A percentile compares a stretch with the other conserved stretches of the same genome.
Conservation (phyloP, 306 rosid genomes). For the Mucuna pruriens region DNA sequence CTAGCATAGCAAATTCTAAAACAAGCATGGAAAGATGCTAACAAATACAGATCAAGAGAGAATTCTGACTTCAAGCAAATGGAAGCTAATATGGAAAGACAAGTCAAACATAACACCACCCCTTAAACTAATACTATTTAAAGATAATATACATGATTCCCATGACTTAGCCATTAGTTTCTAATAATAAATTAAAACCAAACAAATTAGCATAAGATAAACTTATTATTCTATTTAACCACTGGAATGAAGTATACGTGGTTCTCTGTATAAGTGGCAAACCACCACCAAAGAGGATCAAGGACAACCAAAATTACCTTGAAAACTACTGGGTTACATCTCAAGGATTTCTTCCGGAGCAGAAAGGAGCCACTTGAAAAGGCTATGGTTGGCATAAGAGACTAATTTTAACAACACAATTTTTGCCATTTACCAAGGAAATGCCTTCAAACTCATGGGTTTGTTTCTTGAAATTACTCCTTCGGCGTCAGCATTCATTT, state of each 20-base stretch:
- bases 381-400: constrained; percentile 19
- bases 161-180: background rate
- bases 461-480: constrained; percentile 12
- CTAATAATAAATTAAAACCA: background rate
- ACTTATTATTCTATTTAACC: background rate
- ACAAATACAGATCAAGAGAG: background rate
- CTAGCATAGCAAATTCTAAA: background rate
- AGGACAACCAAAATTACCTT: constrained; percentile 16
- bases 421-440: constrained; percentile 16
- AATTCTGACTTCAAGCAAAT: background rate
- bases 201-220: background rate
- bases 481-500: background rate
- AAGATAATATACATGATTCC: background rate
- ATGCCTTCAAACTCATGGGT: background rate
- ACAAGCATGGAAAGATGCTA: background rate
- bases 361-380: constrained; percentile 14
- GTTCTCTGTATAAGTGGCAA: background rate
- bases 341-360: constrained; percentile 25
- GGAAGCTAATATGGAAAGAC: background rate
- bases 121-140: background rate
- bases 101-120: background rate
- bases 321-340: constrained; percentile 9
- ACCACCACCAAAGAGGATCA: constrained; percentile 2
- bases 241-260: background rate
- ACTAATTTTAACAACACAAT: constrained; percentile 1